Percentiles rank a stretch among this genome's conserved stretches.
phyloP scores from a whole-genome alignment of 2,329 filamentous ascomycete genomes.

The Diaporthe destruens region DNA sequence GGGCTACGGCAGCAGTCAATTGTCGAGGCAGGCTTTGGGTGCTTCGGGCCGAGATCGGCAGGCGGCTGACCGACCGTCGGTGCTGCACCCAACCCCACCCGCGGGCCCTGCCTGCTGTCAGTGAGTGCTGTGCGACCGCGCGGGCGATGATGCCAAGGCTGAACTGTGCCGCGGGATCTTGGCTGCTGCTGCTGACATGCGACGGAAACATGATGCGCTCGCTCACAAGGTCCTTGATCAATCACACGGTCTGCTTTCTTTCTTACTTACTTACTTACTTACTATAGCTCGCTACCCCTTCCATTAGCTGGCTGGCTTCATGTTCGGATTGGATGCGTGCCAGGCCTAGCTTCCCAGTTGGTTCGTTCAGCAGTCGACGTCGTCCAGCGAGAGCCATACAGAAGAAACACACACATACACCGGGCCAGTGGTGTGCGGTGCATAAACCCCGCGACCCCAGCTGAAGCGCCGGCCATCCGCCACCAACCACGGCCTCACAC shows the following conservation, averaged over 20 bases:
- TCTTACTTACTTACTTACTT: too few species aligned
- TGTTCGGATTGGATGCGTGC: too few species aligned
- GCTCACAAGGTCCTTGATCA: too few species aligned
- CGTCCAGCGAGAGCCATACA: too few species aligned
- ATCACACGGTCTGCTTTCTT: not conserved
- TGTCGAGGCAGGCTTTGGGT: too few species aligned
- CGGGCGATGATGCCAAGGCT: conserved; percentile 17
- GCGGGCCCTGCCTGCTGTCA: too few species aligned
- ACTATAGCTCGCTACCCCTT: not conserved
- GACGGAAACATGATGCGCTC: not conserved
- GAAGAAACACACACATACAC: not conserved
- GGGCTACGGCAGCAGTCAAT: too few species aligned
- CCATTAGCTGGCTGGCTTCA: not conserved
- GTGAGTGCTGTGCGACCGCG: not conserved
- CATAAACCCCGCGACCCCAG: conserved; percentile 17
- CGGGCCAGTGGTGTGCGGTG: not conserved
- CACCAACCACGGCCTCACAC: too few species aligned
- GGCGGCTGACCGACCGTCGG: not conserved
- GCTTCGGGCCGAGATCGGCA: not conserved
- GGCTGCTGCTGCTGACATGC: conserved; percentile 22
- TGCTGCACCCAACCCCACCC: too few species aligned
- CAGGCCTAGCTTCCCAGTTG: too few species aligned
- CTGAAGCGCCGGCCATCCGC: not conserved
- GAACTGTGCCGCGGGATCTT: not conserved
- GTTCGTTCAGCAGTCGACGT: too few species aligned